phyloP scores from a whole-genome alignment of 768 basidiomycete species.

The Suillus clintonianus region DNA sequence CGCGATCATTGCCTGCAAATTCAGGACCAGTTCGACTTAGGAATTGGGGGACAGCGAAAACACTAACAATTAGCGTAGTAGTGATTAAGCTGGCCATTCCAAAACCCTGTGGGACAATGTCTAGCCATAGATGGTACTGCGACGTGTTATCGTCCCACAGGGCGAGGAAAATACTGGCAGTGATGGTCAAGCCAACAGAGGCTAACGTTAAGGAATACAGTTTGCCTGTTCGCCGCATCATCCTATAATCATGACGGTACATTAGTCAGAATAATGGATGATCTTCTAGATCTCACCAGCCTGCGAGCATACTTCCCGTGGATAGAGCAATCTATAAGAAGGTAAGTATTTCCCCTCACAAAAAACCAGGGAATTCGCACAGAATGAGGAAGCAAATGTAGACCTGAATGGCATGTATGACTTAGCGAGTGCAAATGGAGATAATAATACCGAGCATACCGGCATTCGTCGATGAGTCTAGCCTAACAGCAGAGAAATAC shows the following conservation, averaged over 20 bases:
- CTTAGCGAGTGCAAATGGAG: conserved; percentile 10
- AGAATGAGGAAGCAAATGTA: conserved; percentile 89
- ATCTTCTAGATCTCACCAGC: conserved; percentile 56
- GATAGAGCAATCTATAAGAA: conserved; percentile 70
- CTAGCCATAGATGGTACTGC: conserved; percentile 68
- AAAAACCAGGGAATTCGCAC: conserved; percentile 42
- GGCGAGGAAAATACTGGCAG: conserved; percentile 61
- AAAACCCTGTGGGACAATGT: conserved; percentile 79
- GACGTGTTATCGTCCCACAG: conserved; percentile 69
- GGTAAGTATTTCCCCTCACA: conserved; percentile 15
- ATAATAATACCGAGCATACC: conserved; percentile 46
- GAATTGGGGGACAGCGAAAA: conserved; percentile 8
- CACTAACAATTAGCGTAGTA: conserved; percentile 78
- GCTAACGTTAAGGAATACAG: conserved; percentile 74
- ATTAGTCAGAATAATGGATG: conserved; percentile 6
- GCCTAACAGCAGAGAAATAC: conserved; percentile 84
- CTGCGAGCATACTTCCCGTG: conserved; percentile 82
- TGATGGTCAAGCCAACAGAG: conserved; percentile 60
- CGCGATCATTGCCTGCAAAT: conserved; percentile 79
- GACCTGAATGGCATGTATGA: conserved; percentile 44
- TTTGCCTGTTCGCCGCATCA: conserved; percentile 86
- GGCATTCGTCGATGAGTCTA: conserved; percentile 66
- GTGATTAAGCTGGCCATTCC: conserved; percentile 86
- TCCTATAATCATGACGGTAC: conserved; percentile 44
- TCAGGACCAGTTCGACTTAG: conserved; percentile 7